These are phyloP conservation scores for Arachis monticola DNA, from an alignment of 331 rosid species.

Conservation along the genomic window DNA sequence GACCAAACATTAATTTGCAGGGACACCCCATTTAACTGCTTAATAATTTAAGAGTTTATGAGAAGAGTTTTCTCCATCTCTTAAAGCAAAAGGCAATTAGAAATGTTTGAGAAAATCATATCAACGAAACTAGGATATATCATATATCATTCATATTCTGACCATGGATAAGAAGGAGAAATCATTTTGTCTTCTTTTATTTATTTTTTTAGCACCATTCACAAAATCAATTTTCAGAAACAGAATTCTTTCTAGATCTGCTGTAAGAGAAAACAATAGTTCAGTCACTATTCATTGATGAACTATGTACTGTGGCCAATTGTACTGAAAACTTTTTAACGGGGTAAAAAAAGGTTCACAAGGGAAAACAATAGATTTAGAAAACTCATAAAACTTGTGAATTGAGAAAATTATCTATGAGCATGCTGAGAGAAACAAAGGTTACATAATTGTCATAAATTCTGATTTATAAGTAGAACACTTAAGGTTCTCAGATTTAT, in stretches of 20 bases:
- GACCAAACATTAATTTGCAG: background rate
- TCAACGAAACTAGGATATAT: slow-evolving; percentile 4
- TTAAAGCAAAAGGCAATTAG: slow-evolving; percentile 2
- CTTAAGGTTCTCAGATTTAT: background rate
- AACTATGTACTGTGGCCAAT: background rate
- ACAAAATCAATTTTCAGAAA: slow-evolving; percentile 19
- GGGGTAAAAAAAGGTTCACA: slow-evolving; percentile 8
- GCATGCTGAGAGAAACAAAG: background rate
- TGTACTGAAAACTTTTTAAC: slow-evolving; percentile 6
- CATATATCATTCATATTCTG: background rate
- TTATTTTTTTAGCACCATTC: background rate
- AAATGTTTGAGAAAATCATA: background rate
- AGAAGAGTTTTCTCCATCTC: slow-evolving; percentile 8
- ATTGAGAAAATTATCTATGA: background rate
- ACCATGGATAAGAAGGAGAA: slow-evolving; percentile 8
- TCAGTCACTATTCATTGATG: background rate
- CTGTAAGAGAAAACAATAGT: slow-evolving; percentile 1
- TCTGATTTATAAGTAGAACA: background rate
- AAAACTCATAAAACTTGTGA: slow-evolving; percentile 6
- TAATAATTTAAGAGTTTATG: background rate
- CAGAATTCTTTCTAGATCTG: slow-evolving; percentile 26
- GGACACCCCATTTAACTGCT: background rate
- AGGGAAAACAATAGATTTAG: background rate
- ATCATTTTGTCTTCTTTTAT: background rate
- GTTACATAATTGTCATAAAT: background rate